Evolutionary conservation across 1,284 basidiomycete species (phyloP), one percentile per base, ranked within the genome.

Genomic region (Ustilago tritici): DNA sequence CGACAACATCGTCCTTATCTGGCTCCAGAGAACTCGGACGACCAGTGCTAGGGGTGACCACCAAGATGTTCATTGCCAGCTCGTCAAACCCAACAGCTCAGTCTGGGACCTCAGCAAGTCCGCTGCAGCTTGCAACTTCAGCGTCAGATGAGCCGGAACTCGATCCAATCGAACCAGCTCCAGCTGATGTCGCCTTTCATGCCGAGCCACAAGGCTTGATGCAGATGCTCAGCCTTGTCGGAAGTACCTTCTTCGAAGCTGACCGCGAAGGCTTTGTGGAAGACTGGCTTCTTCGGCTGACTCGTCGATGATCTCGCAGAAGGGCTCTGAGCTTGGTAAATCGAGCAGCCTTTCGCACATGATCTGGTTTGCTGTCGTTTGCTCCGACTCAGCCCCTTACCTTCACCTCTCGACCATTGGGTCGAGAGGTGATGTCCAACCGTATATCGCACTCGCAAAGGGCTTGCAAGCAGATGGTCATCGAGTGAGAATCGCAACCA

Each of bases 381-480:
- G 61, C 71, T 17, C 82, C 80, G 2, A 34, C 60, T n/a, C 19
- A 59, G 41, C 67, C 77, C 0, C 63, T 83, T 46, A 76, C 70
- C 17, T 79, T 80, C 47, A 96, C 95, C 10, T 98, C 89, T 87
- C 98, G 71, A 98, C 96, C 0, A 97, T 99, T 81, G 96, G 96
- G 1, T 95, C 94, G 19, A 90, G 95, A 73, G 91, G 91, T 46
- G 91, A 92, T 78, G 91, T 93, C 0, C 91, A 92, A 82, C 92
- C 91, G 0, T 92, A 98, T 84, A 98, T 99, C 79, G 92, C 96
- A 1, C 89, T 99, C 11, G 93, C 93, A 40, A 95, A 96, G 85
- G 95, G 95, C 0, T 88, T 99, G 17, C 92, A 94, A 87, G 91
- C 91, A 2, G 94, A 98, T 83, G 95, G 95, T 0, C 95, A 97